Conservation (phyloP, 2,329 filamentous ascomycete species). For the Cordyceps cicadae region DNA sequence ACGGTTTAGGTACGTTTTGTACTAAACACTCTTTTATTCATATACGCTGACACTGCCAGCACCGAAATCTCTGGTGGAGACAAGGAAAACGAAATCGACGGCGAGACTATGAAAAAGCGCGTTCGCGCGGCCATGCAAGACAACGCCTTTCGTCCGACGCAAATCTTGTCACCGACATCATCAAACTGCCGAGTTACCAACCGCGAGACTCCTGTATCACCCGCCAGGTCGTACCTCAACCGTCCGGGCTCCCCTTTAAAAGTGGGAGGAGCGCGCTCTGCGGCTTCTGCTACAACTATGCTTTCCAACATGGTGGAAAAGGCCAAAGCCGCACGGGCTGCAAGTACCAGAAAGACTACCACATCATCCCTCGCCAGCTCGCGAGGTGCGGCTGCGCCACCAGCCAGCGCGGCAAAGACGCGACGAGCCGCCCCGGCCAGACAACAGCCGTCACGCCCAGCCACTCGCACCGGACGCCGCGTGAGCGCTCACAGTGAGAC, state of each 20-base stretch:
- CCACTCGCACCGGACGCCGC: slow-evolving; percentile 42
- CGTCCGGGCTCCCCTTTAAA: slow-evolving; percentile 58
- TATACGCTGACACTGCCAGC: slow-evolving; percentile 33
- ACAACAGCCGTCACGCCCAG: slow-evolving; percentile 27
- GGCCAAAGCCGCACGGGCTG: slow-evolving; percentile 46
- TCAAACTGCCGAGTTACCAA: slow-evolving; percentile 62
- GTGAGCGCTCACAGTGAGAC: slow-evolving; percentile 53
- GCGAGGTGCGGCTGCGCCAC: slow-evolving; percentile 27
- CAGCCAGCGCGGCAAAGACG: slow-evolving; percentile 25
- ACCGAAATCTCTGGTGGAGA: slow-evolving; percentile 53
- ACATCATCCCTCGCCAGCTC: slow-evolving; percentile 36
- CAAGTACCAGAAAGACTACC: slow-evolving; percentile 38
- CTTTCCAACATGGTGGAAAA: slow-evolving; percentile 53
- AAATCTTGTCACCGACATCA: slow-evolving; percentile 74
- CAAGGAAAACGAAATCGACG: slow-evolving; percentile 65
- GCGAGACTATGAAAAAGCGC: slow-evolving; percentile 64
- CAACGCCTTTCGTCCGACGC: slow-evolving; percentile 33
- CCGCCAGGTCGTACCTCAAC: slow-evolving; percentile 48
- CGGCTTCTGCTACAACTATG: slow-evolving; percentile 34
- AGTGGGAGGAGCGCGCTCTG: slow-evolving; percentile 31
- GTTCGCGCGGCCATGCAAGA: slow-evolving; percentile 38
- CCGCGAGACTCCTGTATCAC: slow-evolving; percentile 42
- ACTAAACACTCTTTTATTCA: slow-evolving; percentile 16
- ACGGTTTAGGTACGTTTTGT: slow-evolving; percentile 40
- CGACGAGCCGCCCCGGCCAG: slow-evolving; percentile 19